These are phyloP conservation scores for Carex scoparia DNA, from an alignment of 176 grass and related monocot species.

Conservation along the genomic window DNA sequence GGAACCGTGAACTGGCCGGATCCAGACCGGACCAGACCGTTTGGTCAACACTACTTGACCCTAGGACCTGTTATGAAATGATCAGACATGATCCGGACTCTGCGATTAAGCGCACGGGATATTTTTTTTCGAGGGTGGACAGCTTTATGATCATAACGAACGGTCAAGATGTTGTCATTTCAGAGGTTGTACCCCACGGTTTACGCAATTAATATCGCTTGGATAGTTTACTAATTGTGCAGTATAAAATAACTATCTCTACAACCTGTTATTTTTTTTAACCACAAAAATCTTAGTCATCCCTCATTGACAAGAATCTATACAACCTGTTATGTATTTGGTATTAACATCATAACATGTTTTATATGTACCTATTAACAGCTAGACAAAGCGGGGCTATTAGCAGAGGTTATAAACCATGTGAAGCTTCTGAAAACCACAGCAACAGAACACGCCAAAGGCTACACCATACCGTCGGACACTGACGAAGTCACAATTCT, in stretches of 20 bases:
- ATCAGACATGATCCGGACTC: not conserved
- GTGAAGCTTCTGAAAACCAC: conserved; percentile 66
- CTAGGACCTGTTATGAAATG: not conserved
- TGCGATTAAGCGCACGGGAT: not conserved
- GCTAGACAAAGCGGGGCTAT: conserved; percentile 88
- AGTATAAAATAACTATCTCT: not conserved
- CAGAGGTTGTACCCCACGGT: not conserved
- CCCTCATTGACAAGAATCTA: not conserved
- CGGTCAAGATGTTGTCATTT: not conserved
- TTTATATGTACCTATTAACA: conserved; percentile 19
- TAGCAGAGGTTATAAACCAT: conserved; percentile 68
- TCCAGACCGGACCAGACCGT: too few relatives aligned
- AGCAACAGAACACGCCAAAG: conserved; percentile 36
- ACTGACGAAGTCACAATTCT: conserved; percentile 60
- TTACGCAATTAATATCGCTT: not conserved
- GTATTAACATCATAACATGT: not conserved
- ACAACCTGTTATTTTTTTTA: not conserved
- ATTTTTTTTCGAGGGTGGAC: not conserved
- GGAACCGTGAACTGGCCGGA: too few relatives aligned
- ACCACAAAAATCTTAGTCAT: not conserved
- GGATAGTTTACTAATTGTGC: not conserved
- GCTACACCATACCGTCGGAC: conserved; percentile 59
- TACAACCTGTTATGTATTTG: not conserved
- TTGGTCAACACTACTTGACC: not conserved
- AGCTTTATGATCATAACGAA: not conserved